Base-by-base conservation (phyloP, 1,284 basidiomycete species). In the Naganishia cerealis region DNA sequence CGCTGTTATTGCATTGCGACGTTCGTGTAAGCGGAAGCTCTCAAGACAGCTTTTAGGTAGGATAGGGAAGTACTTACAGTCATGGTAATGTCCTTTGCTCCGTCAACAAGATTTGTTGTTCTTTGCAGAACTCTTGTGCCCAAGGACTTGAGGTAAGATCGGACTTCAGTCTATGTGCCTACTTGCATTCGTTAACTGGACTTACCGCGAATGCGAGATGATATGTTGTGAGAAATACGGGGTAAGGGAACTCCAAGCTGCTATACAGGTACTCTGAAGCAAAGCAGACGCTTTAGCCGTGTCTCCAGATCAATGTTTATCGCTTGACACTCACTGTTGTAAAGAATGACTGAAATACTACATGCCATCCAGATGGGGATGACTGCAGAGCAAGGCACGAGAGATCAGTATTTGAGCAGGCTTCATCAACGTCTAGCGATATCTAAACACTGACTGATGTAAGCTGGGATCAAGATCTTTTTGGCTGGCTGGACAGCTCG, bases 281-380 rank as follows among this genome's bases (percentile, higher is more conserved):
- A 67, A 2, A 10, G 50, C 5, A 36, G 18, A 15, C 16, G 18
- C 57, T 39, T 57, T 33, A 62, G 42, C 39, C 21, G 16, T 26
- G 29, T 39, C 59, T 53, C 26, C n/a, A 26, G 12, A n/a, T 29
- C 2, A 39, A 33, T 36, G 46, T 33, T 33, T 3, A 26, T 42
- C 36, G 43, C 1, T 36, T 16, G 33, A 1, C 8, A 73, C 77
- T 62, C 67, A 80, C 79, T 94, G 86, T 98, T 98, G 87, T 97
- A 97, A 67, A 97, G 88, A 82, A 98, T 98, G 77, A 98, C 94
- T 12, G 87, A 81, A 50, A 92, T 92, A 71, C 88, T 91, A 75
- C 96, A 89, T 16, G 87, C 82, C 78, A 98, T 98, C 94, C 80
- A 81, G 69, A 81, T 78, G 26, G 78, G 80, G 65, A 81, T 80